Percentiles rank a stretch among this genome's conserved stretches.
These are phyloP conservation scores for Setaria viridis DNA, from an alignment of 202 grass and related monocot genomes.

Conservation along the genomic window DNA sequence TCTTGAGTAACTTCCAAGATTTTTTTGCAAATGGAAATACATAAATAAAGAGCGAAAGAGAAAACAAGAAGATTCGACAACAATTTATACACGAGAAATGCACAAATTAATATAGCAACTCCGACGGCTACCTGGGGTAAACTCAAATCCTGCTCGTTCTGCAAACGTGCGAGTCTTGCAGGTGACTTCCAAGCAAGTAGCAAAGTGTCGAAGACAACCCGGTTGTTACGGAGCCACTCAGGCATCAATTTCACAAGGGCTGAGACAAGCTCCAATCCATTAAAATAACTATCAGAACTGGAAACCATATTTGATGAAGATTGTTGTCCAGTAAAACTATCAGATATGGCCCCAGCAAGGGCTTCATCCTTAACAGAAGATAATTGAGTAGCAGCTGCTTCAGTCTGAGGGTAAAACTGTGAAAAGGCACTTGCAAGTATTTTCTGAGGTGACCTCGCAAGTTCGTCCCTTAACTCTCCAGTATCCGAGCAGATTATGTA, in stretches of 20 bases:
- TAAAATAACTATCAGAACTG: slow-evolving; percentile 86
- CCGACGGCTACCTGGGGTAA: slow-evolving; percentile 69
- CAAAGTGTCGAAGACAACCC: slow-evolving; percentile 84
- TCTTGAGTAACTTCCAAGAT: neutral
- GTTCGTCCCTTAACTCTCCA: slow-evolving; percentile 86
- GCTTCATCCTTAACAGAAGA: slow-evolving; percentile 79
- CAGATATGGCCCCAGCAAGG: slow-evolving; percentile 59
- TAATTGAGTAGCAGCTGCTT: slow-evolving; percentile 62
- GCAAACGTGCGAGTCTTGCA: slow-evolving; percentile 79
- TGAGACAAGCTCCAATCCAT: slow-evolving; percentile 93
- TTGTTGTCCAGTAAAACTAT: slow-evolving; percentile 60
- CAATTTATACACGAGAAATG: neutral
- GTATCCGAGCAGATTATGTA: slow-evolving; percentile 97
- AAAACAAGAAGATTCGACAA: neutral
- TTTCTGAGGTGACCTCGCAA: slow-evolving; percentile 90
- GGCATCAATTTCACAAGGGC: slow-evolving; percentile 96
- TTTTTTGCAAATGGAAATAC: slow-evolving; percentile 3
- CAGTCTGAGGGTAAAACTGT: slow-evolving; percentile 72
- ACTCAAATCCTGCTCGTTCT: slow-evolving; percentile 94
- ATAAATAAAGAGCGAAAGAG: slow-evolving; percentile 11
- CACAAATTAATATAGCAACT: slow-evolving; percentile 23
- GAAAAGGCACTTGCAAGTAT: slow-evolving; percentile 95
- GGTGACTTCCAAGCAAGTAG: slow-evolving; percentile 96
- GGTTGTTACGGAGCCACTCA: slow-evolving; percentile 87
- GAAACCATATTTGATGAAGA: slow-evolving; percentile 62